Base-by-base conservation (phyloP, 2,329 filamentous ascomycete species). In the Cucurbitaria berberidis region DNA sequence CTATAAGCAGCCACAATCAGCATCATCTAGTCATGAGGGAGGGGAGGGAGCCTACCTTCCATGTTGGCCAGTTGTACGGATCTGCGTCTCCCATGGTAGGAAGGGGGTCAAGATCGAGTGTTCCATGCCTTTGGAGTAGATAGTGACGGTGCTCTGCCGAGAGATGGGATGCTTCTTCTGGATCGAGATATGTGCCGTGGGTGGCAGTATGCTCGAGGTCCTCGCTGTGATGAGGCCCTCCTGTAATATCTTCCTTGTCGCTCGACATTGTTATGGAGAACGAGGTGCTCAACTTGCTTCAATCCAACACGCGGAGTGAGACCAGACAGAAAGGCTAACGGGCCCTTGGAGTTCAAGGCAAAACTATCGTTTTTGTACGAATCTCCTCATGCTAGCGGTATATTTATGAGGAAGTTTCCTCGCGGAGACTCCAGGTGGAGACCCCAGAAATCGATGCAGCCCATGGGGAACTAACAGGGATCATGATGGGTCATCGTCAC, bases 51-150 rank as follows among this genome's bases (percentile, higher is more conserved):
- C 53, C n/a, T 60, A 78, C 79, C 73, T 81, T 82, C 77, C 80
- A 81, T 22, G 61, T 64, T 2, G 81, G 76, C 81, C 81, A 85
- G 55, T 85, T 85, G 64, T 82, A 83, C 0, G 82, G 83, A 63
- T 85, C 82, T 2, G 78, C 79, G 48, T 79, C 77, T 30, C 76
- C 76, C 60, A 77, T 76, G 27, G 76, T 76, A 1, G 83, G 83
- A 13, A 85, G 66, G 1, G 83, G 83, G 42, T 84, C 80, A 3
- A 85, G 76, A 18, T 83, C 77, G 21, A 84, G 63, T 0, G 81
- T 84, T 43, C 82, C 82, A 76, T 85, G 82, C 48, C 78, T 75
- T 26, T 76, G 59, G 10, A 84, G 66, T 5, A 85, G 74, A 65
- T 83, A 85, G 39, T 82, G 74, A 15, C 76, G 74, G 58, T 82